A percentile compares a stretch with the other conserved stretches of the same genome.
Evolutionary conservation across 2,329 filamentous ascomycete species (phyloP).

Genomic region (Venturia pyrina): DNA sequence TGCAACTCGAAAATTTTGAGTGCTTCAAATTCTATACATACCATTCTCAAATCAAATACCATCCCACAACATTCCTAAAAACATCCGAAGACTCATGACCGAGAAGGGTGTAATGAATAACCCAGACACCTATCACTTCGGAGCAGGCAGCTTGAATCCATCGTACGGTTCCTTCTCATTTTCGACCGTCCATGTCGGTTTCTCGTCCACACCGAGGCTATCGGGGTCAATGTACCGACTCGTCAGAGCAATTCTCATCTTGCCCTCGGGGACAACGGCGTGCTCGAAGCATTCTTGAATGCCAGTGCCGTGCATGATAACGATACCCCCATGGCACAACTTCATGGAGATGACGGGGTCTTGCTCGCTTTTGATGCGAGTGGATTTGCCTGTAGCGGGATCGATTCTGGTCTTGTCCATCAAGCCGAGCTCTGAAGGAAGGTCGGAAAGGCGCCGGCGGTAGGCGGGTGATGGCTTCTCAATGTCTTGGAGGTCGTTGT

Average conservation of each 20-base stretch:
- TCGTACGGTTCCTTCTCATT: neutral
- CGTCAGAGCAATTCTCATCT: constrained; percentile 47
- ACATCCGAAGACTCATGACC: too few species aligned
- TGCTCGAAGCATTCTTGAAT: constrained; percentile 55
- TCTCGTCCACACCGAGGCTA: neutral
- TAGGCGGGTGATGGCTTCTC: constrained; percentile 21
- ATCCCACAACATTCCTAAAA: too few species aligned
- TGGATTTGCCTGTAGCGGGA: neutral
- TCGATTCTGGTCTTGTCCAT: neutral
- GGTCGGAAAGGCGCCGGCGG: constrained; percentile 23
- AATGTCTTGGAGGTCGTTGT: constrained; percentile 21
- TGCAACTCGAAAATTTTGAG: too few species aligned
- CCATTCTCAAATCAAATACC: too few species aligned
- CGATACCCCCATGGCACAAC: constrained; percentile 53
- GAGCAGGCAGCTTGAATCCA: neutral
- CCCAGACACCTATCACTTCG: neutral
- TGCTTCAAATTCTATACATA: too few species aligned
- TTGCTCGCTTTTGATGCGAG: neutral
- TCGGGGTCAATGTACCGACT: constrained; percentile 36
- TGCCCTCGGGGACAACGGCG: constrained; percentile 40
- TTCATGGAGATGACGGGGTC: constrained; percentile 32
- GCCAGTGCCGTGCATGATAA: constrained; percentile 50
- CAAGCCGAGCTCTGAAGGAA: neutral
- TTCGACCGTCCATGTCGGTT: neutral
- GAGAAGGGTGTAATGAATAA: too few species aligned